Evolutionary conservation across 2,329 filamentous ascomycete genomes (phyloP).

Genomic region (Amylocarpus encephaloides): DNA sequence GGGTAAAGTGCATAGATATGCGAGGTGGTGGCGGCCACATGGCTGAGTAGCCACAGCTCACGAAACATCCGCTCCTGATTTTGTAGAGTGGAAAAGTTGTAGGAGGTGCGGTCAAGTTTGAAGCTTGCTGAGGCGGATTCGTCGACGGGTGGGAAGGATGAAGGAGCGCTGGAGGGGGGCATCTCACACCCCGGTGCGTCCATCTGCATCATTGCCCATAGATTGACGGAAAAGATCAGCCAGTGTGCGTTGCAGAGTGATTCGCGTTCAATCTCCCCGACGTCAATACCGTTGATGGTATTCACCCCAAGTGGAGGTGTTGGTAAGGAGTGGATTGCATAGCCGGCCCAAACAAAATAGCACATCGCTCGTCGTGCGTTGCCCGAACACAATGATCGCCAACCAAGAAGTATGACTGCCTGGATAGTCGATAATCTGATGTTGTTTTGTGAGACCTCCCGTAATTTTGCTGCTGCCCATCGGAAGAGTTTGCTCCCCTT

Average conservation of each 20-base stretch:
- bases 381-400: background rate
- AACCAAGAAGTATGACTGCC: slow-evolving; percentile 1
- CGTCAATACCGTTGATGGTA: slow-evolving; percentile 5
- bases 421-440: slow-evolving; percentile 3
- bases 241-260: slow-evolving; percentile 3
- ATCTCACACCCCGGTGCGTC: background rate
- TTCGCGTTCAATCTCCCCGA: slow-evolving; percentile 3
- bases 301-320: background rate
- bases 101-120: slow-evolving; percentile 4
- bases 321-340: slow-evolving; percentile 2
- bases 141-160: background rate
- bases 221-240: slow-evolving; percentile 5
- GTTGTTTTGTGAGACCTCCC: background rate
- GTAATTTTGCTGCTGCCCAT: background rate
- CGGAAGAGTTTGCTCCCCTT: slow-evolving; percentile 1
- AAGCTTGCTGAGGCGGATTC: slow-evolving; percentile 1
- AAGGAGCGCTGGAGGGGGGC: background rate
- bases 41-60: slow-evolving; percentile 2
- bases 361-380: slow-evolving; percentile 2
- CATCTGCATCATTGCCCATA: slow-evolving; percentile 6
- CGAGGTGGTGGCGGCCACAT: background rate
- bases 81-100: slow-evolving; percentile 5
- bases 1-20: background rate
- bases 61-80: slow-evolving; percentile 7
- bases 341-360: slow-evolving; percentile 5